These are phyloP conservation scores for Bromus sterilis DNA, from an alignment of 176 grass and related monocot species.

Conservation along the genomic window DNA sequence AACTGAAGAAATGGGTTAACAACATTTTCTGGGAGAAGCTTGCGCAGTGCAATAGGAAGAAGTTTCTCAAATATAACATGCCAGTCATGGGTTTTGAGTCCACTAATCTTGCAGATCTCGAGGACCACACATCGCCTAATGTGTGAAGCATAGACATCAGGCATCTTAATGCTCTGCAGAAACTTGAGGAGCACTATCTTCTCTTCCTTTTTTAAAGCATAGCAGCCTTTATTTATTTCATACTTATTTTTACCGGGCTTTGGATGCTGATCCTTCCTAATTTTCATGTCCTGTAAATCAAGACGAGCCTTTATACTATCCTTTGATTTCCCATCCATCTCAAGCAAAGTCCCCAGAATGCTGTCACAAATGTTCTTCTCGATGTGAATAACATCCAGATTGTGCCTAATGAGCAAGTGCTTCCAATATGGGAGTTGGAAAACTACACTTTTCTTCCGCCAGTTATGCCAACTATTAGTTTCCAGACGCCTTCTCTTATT, in stretches of 20 bases:
- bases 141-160: not conserved
- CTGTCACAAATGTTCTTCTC: not conserved
- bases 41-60: no score
- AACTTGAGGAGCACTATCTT: not conserved
- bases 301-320: not conserved
- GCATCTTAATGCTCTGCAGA: not conserved
- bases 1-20: no score
- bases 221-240: not conserved
- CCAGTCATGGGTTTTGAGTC: constrained; percentile 16
- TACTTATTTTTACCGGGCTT: no score
- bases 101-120: not conserved
- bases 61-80: constrained; percentile 18
- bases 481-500: no score
- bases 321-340: not conserved
- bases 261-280: not conserved
- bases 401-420: not conserved
- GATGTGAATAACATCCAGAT: not conserved
- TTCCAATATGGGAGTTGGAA: not conserved
- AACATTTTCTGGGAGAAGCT: no score
- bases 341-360: not conserved
- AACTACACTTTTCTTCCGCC: no score
- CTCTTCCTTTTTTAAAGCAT: not conserved
- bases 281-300: not conserved
- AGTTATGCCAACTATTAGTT: no score
- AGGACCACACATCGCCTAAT: not conserved